phyloP scores from a whole-genome alignment of 2,329 filamentous ascomycete species.

The Sphaceloma murrayae region DNA sequence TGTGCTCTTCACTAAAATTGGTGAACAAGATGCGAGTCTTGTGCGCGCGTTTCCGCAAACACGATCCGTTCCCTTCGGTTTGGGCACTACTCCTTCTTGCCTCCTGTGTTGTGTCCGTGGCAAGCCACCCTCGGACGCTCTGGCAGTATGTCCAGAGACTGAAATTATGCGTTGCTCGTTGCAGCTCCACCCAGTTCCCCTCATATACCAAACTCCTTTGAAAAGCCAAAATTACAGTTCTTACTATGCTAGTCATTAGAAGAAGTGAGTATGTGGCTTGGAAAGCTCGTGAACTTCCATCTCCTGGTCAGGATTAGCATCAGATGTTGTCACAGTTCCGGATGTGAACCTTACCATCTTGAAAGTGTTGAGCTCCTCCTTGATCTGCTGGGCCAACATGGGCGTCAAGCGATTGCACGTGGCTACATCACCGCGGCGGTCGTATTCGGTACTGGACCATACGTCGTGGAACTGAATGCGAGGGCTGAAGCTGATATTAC shows the following conservation, averaged over 20 bases:
- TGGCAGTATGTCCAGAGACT: too few relatives aligned
- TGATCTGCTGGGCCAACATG: conserved; percentile 96
- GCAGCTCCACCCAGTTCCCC: neutral
- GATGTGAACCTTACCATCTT: conserved; percentile 93
- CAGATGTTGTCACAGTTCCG: neutral
- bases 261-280: conserved; percentile 99
- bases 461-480: conserved; percentile 93
- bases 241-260: conserved; percentile 52
- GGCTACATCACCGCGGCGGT: conserved; percentile 88
- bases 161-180: conserved; percentile 15
- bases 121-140: too few relatives aligned
- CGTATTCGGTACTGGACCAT: conserved; percentile 91
- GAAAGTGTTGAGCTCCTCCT: conserved; percentile 97
- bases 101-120: too few relatives aligned
- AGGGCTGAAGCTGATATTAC: conserved; percentile 69
- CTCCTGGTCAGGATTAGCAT: conserved; percentile 55
- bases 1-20: too few relatives aligned
- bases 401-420: conserved; percentile 97
- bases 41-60: too few relatives aligned
- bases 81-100: too few relatives aligned
- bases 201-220: conserved; percentile 12
- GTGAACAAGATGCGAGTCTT: too few relatives aligned
- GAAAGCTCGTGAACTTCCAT: conserved; percentile 99
- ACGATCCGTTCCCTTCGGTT: too few relatives aligned
- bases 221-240: conserved; percentile 5